Evolutionary conservation across 1,139 yeast species (phyloP), one percentile per base, ranked within the genome.

Genomic region (Geotrichum klebahnii): DNA sequence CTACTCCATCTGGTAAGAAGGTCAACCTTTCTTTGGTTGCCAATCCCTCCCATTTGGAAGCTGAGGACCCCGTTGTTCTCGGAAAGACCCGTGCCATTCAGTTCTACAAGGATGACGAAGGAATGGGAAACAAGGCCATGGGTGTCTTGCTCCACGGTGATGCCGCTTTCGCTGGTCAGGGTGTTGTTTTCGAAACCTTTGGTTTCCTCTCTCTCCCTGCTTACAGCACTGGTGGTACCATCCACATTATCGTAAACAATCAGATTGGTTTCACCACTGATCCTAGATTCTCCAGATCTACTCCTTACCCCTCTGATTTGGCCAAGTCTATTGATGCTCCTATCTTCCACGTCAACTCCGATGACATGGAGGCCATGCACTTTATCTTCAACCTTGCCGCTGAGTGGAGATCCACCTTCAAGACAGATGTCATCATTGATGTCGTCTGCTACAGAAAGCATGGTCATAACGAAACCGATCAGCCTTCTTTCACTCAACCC

Each of bases 181-280:
- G 99, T 80, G 95, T 92, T 55, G 97, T 92, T 57, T 92, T 92
- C 71, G 99, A 92, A 76, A 89, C 98, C 52, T 84, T 92, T 84
- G 97, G 97, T 54, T 85, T 92, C 74, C 81, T 87, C 61, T 81
- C 81, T 64, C 79, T 92, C 67, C 97, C 97, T 59, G 96, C 92
- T 58, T 92, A 88, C 74, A 82, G 96, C 52, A 90, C 97, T 48
- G 99, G 99, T 76, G 99, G 99, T 79, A 89, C 97, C 52, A 78
- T 92, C 59, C 98, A 92, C 72, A 80, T 92, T 60, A 90, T 92
- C 65, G 89, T 92, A 59, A 94, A 94, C 74, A 92, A 92, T 76
- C 99, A 92, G 78, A 92, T 92, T 69, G 99, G 99, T 72, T 92
- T 92, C 80, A 92, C 99, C 59, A 92, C 99, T 48, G 97, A 92